These are phyloP conservation scores for Fusarium xylarioides DNA, from an alignment of 2,329 filamentous ascomycete species.

Conservation along the genomic window DNA sequence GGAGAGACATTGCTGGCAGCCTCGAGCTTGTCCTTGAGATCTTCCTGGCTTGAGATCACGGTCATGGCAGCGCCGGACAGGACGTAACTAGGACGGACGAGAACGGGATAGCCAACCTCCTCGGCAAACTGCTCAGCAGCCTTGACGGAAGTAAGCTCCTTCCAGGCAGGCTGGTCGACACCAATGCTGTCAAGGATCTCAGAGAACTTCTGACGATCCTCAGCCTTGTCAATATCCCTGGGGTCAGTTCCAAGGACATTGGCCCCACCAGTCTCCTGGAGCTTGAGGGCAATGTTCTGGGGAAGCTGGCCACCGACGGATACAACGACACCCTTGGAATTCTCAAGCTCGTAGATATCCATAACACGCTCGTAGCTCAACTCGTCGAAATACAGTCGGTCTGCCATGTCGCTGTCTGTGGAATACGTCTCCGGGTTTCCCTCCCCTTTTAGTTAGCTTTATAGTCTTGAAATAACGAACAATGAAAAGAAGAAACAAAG, in stretches of 20 bases:
- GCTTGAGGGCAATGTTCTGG: conserved; percentile 94
- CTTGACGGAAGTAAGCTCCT: conserved; percentile 89
- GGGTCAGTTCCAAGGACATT: conserved; percentile 94
- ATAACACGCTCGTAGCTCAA: conserved; percentile 96
- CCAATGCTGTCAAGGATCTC: conserved; percentile 96
- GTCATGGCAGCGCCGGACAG: conserved; percentile 99
- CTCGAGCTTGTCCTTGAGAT: conserved; percentile 93
- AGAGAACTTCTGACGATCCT: conserved; percentile 98
- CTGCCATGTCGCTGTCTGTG: conserved; percentile 89
- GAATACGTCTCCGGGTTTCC: conserved; percentile 83
- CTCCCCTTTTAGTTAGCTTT: too few species aligned
- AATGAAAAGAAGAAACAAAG: too few species aligned
- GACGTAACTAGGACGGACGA: conserved; percentile 94
- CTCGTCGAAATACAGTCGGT: conserved; percentile 96
- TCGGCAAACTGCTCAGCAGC: conserved; percentile 90
- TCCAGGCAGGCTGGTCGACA: conserved; percentile 97
- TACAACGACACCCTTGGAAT: conserved; percentile 86
- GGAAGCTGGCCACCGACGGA: conserved; percentile 96
- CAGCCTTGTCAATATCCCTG: conserved; percentile 94
- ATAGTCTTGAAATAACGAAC: too few species aligned
- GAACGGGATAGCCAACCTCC: conserved; percentile 88
- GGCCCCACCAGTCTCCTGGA: conserved; percentile 90
- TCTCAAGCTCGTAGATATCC: conserved; percentile 97
- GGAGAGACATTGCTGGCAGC: conserved; percentile 91
- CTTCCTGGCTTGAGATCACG: conserved; percentile 86